These are phyloP conservation scores for Globisporangium emineosum DNA, from an alignment of 352 stramenopile species.

Conservation along the genomic window DNA sequence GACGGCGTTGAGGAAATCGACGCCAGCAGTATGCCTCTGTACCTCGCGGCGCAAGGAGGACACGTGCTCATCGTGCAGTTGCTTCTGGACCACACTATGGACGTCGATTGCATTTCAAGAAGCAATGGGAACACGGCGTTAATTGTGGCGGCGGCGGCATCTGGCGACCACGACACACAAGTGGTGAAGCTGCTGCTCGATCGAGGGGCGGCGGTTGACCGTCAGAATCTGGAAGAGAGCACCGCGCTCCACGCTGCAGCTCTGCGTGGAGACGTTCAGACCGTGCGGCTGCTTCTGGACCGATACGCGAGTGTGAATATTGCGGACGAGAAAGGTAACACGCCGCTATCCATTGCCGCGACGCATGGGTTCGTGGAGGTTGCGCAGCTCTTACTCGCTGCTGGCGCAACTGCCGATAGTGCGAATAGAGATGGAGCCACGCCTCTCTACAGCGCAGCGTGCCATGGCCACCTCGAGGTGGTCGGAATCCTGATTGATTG, in stretches of 20 bases:
- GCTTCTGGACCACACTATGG: neutral
- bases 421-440: neutral
- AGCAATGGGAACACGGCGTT: neutral
- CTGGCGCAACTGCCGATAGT: neutral
- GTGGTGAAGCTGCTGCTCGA: neutral
- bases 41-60: neutral
- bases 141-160: neutral
- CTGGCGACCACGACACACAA: neutral
- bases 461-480: neutral
- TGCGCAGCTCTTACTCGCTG: neutral
- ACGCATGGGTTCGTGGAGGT: neutral
- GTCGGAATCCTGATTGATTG: neutral
- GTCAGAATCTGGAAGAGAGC: neutral
- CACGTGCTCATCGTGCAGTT: neutral
- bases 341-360: neutral
- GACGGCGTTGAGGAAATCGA: neutral
- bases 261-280: neutral
- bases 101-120: neutral
- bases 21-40: neutral
- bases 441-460: neutral
- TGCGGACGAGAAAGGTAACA: neutral
- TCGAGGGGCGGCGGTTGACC: neutral
- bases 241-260: neutral
- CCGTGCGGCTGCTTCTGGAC: neutral
- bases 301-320: neutral